Conservation (phyloP, 768 basidiomycete genomes). For the Russula abietina region DNA sequence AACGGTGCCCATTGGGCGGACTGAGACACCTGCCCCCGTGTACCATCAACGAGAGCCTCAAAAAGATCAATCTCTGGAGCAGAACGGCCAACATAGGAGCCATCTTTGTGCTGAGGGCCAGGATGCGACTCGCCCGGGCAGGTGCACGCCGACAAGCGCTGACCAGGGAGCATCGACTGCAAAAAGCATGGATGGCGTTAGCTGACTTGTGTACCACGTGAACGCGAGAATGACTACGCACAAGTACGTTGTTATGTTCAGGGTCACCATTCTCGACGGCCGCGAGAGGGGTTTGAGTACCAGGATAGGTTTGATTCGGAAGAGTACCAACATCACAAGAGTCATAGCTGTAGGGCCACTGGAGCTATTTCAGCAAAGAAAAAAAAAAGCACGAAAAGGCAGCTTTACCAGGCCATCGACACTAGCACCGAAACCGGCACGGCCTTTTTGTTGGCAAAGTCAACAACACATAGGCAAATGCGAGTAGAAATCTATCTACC, state of each 20-base stretch:
- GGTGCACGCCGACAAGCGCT: constrained; percentile 82
- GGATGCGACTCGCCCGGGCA: constrained; percentile 83
- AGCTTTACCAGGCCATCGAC: constrained; percentile 70
- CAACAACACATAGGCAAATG: not conserved
- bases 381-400: not conserved
- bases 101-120: constrained; percentile 72
- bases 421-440: constrained; percentile 83
- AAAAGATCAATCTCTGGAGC: constrained; percentile 91
- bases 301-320: constrained; percentile 69
- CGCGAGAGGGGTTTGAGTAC: constrained; percentile 57
- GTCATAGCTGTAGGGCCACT: constrained; percentile 84
- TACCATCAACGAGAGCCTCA: constrained; percentile 63
- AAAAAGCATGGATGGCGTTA: not conserved
- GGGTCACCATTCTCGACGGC: constrained; percentile 56
- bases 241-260: constrained; percentile 39
- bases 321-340: constrained; percentile 60
- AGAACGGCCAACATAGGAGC: constrained; percentile 66
- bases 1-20: constrained; percentile 74
- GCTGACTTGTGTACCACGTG: not conserved
- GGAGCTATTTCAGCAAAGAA: constrained; percentile 11
- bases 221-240: constrained; percentile 52
- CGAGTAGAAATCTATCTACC: constrained; percentile 34
- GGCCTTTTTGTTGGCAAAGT: constrained; percentile 37
- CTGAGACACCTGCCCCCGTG: constrained; percentile 65
- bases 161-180: constrained; percentile 70